These are phyloP conservation scores for Paramecium sexaurelia DNA, from an alignment of 73 alveolate species.

Conservation along the genomic window DNA sequence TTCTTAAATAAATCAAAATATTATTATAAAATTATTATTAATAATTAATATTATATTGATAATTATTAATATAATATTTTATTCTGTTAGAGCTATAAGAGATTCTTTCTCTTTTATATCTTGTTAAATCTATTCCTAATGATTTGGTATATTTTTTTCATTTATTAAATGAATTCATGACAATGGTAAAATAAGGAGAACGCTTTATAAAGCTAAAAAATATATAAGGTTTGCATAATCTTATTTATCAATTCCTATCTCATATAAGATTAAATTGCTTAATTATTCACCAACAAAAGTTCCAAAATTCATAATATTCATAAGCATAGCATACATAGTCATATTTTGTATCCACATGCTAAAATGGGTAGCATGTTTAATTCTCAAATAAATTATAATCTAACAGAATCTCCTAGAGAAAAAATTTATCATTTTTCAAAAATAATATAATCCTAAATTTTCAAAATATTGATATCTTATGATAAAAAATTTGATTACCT, in stretches of 20 bases:
- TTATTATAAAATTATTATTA: too few relatives aligned
- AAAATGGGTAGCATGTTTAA: slow-evolving; percentile 81
- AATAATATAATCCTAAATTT: too few relatives aligned
- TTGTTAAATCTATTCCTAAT: not conserved
- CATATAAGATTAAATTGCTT: slow-evolving; percentile 77
- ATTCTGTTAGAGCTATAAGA: not conserved
- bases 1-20: too few relatives aligned
- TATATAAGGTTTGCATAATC: slow-evolving; percentile 67
- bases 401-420: slow-evolving; percentile 56
- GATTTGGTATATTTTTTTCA: not conserved
- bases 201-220: not conserved
- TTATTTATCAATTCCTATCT: slow-evolving; percentile 72
- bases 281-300: slow-evolving; percentile 72
- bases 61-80: not conserved
- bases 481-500: too few relatives aligned
- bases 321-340: slow-evolving; percentile 84
- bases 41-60: not conserved
- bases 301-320: slow-evolving; percentile 83
- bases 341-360: slow-evolving; percentile 82
- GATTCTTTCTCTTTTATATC: not conserved
- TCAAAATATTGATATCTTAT: too few relatives aligned
- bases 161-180: slow-evolving; percentile 28
- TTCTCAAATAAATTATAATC: slow-evolving; percentile 71
- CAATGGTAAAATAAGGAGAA: not conserved
- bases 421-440: slow-evolving; percentile 69